These are phyloP conservation scores for Chlorella sp. DNA, from an alignment of 139 green algal genomes.

Conservation along the genomic window DNA sequence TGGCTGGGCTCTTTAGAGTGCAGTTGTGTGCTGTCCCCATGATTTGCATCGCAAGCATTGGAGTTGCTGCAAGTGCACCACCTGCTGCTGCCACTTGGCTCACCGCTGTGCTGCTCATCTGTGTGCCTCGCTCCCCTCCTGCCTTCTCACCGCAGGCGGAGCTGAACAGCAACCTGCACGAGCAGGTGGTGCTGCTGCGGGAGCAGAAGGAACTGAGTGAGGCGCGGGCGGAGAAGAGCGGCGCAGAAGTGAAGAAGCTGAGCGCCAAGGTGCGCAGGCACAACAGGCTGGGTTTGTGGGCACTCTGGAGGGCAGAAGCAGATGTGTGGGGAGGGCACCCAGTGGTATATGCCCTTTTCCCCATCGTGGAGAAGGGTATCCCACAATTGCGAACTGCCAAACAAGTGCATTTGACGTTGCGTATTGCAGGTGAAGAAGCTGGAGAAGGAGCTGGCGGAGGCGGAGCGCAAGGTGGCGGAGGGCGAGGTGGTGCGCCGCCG, in stretches of 20 bases:
- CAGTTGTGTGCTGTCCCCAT: too few species aligned
- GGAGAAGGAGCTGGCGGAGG: constrained; percentile 57
- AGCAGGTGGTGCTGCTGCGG: constrained; percentile 43
- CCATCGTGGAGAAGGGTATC: too few species aligned
- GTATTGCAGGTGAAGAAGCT: constrained; percentile 62
- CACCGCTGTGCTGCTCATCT: neutral
- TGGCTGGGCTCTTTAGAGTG: too few species aligned
- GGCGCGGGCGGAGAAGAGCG: constrained; percentile 40
- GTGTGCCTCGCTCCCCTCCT: neutral
- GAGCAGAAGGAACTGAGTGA: constrained; percentile 52
- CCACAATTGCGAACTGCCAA: too few species aligned
- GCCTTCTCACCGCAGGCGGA: constrained; percentile 51
- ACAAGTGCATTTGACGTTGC: neutral
- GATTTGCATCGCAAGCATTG: neutral
- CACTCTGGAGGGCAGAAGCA: constrained; percentile 50
- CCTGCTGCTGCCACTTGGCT: neutral
- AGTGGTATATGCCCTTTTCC: too few species aligned
- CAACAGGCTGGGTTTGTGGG: neutral
- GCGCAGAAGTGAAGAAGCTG: constrained; percentile 32
- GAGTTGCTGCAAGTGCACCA: neutral
- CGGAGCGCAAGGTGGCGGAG: constrained; percentile 38
- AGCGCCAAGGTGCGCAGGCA: constrained; percentile 31
- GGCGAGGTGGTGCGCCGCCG: constrained; percentile 61
- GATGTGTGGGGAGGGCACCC: too few species aligned
- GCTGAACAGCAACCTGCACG: constrained; percentile 39